phyloP scores from a whole-genome alignment of 441 rosid species.

The Arabidopsis lyrata region DNA sequence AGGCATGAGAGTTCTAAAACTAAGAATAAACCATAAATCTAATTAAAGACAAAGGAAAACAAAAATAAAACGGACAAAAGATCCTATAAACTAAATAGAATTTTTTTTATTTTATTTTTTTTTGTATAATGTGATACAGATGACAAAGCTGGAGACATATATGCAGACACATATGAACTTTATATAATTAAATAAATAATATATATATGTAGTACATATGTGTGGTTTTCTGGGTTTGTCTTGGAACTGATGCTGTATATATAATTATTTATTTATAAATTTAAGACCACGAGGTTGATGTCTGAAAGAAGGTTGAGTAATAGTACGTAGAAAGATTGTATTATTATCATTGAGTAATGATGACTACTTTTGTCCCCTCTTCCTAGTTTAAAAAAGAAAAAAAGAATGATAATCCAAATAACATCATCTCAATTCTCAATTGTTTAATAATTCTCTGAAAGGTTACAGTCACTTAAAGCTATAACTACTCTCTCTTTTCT shows the following conservation, averaged over 20 bases:
- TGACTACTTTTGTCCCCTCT: constrained; percentile 56
- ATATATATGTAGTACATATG: constrained; percentile 18
- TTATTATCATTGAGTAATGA: constrained; percentile 76
- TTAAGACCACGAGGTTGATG: constrained; percentile 77
- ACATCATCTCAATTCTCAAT: constrained; percentile 26
- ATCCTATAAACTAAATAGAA: constrained; percentile 28
- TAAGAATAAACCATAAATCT: constrained; percentile 2
- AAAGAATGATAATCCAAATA: constrained; percentile 22
- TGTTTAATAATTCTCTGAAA: constrained; percentile 34
- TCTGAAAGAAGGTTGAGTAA: constrained; percentile 60
- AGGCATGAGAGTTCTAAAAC: constrained; percentile 10
- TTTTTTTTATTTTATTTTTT: too few species aligned
- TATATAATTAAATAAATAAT: constrained; percentile 27
- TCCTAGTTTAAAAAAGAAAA: constrained; percentile 28
- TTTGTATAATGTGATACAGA: constrained; percentile 19
- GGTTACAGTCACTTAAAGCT: constrained; percentile 42
- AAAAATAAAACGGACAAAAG: constrained; percentile 30
- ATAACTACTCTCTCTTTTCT: constrained; percentile 41
- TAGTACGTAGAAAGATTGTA: constrained; percentile 45
- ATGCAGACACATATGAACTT: constrained; percentile 49
- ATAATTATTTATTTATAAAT: constrained; percentile 35
- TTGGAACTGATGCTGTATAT: constrained; percentile 45
- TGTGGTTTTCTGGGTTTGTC: constrained; percentile 50
- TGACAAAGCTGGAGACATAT: constrained; percentile 44
- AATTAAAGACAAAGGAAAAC: constrained; percentile 15